Evolutionary conservation across 345 rosid genomes (phyloP), one percentile per base, ranked within the genome.

Genomic region (Gossypium turneri): DNA sequence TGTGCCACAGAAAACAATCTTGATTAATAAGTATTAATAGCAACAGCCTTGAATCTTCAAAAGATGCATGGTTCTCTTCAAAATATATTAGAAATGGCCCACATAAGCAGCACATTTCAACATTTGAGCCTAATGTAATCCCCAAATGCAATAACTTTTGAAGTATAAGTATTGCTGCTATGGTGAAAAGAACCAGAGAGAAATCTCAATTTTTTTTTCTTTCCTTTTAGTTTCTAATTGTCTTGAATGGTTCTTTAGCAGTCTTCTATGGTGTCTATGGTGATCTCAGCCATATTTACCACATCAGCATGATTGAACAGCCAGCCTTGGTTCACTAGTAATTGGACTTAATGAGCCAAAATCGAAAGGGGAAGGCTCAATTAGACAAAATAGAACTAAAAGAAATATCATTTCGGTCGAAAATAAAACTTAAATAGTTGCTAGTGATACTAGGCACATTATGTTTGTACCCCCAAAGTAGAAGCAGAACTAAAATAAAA

Each of bases 221-320:
- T 47, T 25, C 45, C 51, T 51, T 69, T 17, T n/a, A 50, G n/a
- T 25, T 50, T 19, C 29, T 43, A 65, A 19, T 43, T 47, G 55
- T 22, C 53, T 12, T 44, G 29, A 50, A 16, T 50, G 27, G 44
- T 68, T 50, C 58, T 68, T 16, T 50, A 3, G 27, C n/a, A 48
- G 58, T 68, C 43, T 50, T 51, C 43, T 50, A 25, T 16, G 43
- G 27, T 68, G 72, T 51, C 43, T 50, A 25, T 16, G 43, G 27
- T 68, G 72, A 67, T 67, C 16, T 69, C 51, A 51, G 60, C 24
- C 25, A 69, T 12, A 68, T 50, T 24, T 50, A 68, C 44, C 16
- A 27, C 3, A 68, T 27, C 45, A 69, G 7, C 59, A 69, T 17
- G 5, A 50, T 16, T 9, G 15, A 50, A 51, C 16, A 15, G 22